Conservation (phyloP, 257 asterid species). For the Cinchona pubescens region DNA sequence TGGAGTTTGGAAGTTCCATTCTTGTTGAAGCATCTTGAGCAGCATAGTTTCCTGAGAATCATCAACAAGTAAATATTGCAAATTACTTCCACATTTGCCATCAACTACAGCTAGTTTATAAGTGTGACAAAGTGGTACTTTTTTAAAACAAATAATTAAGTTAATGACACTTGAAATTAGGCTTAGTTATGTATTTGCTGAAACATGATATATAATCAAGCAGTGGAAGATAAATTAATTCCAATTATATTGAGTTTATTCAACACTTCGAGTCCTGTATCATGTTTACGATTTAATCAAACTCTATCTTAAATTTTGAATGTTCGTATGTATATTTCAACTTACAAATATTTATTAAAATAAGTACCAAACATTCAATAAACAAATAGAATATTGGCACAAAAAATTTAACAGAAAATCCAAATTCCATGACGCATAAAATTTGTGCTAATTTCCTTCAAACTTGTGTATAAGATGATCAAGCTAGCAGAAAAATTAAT, state of each 20-base stretch:
- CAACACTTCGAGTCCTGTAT: too few species aligned
- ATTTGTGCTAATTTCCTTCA: conserved; percentile 17
- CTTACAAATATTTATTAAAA: too few species aligned
- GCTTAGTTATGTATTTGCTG: neutral
- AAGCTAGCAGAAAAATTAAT: too few species aligned
- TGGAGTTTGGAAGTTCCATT: neutral
- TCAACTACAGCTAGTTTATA: neutral
- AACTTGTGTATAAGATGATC: conserved; percentile 9
- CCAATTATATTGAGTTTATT: conserved; percentile 5
- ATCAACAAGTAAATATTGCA: neutral
- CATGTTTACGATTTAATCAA: too few species aligned
- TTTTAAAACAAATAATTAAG: conserved; percentile 14
- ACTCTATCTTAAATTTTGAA: too few species aligned
- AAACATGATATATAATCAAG: conserved; percentile 25
- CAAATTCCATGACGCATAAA: neutral
- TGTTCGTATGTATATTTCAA: too few species aligned
- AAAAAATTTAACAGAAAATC: too few species aligned
- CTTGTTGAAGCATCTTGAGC: neutral
- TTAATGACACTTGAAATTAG: neutral
- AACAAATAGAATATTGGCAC: too few species aligned
- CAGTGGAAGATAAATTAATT: conserved; percentile 14
- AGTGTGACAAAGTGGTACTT: neutral
- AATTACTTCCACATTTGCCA: neutral
- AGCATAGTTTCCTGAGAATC: conserved; percentile 15
- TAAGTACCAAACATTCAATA: too few species aligned